phyloP scores from a whole-genome alignment of 495 filamentous ascomycete genomes.

The Cetradonia linearis region DNA sequence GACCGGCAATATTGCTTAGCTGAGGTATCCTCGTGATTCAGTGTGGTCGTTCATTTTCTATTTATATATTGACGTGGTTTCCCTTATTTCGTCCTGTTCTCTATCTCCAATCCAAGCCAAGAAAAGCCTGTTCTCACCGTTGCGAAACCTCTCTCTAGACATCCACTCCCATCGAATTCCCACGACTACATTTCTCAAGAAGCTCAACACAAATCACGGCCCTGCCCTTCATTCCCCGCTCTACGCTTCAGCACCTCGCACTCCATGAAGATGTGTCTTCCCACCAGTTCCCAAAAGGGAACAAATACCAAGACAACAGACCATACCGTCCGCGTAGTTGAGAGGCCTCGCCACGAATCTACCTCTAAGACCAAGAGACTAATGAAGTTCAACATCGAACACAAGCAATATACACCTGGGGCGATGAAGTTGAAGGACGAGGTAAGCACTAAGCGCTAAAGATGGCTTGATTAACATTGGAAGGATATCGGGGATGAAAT shows the following conservation, averaged over 20 bases:
- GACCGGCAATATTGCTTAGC: not conserved
- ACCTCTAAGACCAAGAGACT: not conserved
- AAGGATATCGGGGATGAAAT: not conserved
- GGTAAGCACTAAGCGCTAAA: not conserved
- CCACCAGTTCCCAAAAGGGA: not conserved
- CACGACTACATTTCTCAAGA: not conserved
- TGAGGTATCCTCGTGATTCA: not conserved
- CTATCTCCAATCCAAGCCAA: not conserved
- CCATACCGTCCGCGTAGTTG: not conserved
- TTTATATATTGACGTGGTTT: not conserved
- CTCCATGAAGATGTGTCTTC: not conserved
- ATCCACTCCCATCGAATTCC: not conserved
- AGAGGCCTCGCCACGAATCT: not conserved
- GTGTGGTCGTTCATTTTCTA: not conserved
- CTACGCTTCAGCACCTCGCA: not conserved
- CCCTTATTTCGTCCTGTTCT: not conserved
- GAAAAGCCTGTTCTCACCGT: not conserved
- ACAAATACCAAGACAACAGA: not conserved
- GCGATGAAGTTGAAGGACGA: not conserved
- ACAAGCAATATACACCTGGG: not conserved
- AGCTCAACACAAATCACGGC: not conserved
- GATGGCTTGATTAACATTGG: not conserved
- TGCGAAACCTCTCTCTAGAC: not conserved
- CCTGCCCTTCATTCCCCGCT: not conserved
- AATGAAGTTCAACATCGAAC: not conserved